Conservation (phyloP, 306 rosid genomes). For the Quercus parvula region DNA sequence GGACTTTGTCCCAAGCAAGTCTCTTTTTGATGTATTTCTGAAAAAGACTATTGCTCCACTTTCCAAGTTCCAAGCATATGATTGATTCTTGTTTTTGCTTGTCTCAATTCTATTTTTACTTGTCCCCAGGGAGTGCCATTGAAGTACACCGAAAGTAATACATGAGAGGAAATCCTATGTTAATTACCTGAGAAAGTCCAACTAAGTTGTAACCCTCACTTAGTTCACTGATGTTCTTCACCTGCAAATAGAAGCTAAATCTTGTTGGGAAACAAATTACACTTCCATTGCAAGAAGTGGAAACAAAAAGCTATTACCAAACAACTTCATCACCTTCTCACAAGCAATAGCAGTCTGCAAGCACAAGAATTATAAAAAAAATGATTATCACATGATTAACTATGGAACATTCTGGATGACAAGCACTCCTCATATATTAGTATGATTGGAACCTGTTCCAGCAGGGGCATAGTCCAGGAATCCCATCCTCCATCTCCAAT, state of each 20-base stretch:
- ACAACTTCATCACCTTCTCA: conserved; percentile 61
- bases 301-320: conserved; percentile 26
- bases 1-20: not conserved
- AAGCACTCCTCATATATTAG: conserved; percentile 2
- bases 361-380: conserved; percentile 22
- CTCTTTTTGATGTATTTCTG: not conserved
- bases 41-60: not conserved
- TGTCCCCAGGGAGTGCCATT: not conserved
- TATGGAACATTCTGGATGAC: conserved; percentile 14
- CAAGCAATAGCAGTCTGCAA: conserved; percentile 70
- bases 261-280: conserved; percentile 16
- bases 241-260: conserved; percentile 43
- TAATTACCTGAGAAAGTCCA: conserved; percentile 91
- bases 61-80: not conserved
- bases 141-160: not conserved
- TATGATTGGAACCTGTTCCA: conserved; percentile 51
- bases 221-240: conserved; percentile 63
- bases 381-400: conserved; percentile 13
- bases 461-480: conserved; percentile 69
- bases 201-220: conserved; percentile 77
- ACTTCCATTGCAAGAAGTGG: conserved; percentile 9
- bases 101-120: not conserved
- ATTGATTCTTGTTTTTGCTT: not conserved
- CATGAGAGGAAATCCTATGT: not conserved
- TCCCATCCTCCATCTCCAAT: conserved; percentile 72